Base-by-base conservation (phyloP, 1,139 yeast genomes). In the Saccharomyces hybrid region DNA sequence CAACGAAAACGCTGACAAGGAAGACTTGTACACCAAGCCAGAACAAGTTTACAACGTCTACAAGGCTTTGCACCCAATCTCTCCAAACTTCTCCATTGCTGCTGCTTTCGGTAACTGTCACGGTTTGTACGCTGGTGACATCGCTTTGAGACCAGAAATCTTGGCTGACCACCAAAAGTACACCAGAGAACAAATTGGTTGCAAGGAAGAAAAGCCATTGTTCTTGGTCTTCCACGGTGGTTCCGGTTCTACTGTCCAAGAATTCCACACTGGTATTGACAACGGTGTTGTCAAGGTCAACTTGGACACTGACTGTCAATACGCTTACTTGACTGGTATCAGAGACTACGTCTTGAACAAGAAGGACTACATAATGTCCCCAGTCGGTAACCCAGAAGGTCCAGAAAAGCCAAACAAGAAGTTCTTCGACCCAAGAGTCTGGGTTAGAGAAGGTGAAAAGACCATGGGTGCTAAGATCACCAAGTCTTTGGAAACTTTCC, bases 371-470 rank as follows among this genome's bases (percentile, higher is more conserved):
- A 75, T 93, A 69, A 68, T 81, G 79, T 64, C 87, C 56, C 88
- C 79, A 76, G 96, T 93, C 72, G 99, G 99, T 78, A 93, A 93
- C 95, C 99, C 99, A 78, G 97, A 93, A 31, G 99, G 98, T 75
- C 95, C 79, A 55, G 98, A 93, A 80, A 88, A 90, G 83, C 99
- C 99, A 80, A 88, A 88, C 87, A 91, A 91, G 90, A 91, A 91
- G 81, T 90, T 78, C 89, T 93, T 89, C 75, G 99, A 93, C 80
- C 99, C 99, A 79, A 93, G 99, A 86, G 98, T 91, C 77, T 93
- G 99, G 99, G 97, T 93, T 67, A 91, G 99, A 83, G 98, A 91
- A 79, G 99, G 99, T 82, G 99, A 93, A 82, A 89, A 90, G 91
- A 90, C 98, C 75, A 93, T 93, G 98, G 68, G 84, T 65, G 78